Conservation (phyloP, 805 yeast genomes). For the Blastobotrys mokoenaii region DNA sequence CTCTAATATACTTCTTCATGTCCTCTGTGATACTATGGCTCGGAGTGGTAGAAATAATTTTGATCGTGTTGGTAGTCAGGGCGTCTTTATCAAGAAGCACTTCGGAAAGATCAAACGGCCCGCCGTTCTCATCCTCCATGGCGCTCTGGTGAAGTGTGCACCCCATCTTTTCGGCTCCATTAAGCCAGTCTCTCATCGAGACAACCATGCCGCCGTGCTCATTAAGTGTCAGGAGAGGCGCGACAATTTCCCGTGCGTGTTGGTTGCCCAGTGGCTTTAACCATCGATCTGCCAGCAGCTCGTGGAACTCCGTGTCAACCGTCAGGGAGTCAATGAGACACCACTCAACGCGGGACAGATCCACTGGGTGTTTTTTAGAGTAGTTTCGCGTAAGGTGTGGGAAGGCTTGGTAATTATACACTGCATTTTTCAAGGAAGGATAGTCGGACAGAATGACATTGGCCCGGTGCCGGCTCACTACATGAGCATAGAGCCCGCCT, state of each 20-base stretch:
- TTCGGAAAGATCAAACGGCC: constrained; percentile 46
- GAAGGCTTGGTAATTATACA: constrained; percentile 83
- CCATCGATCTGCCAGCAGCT: constrained; percentile 83
- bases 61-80: constrained; percentile 61
- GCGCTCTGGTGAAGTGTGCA: constrained; percentile 25
- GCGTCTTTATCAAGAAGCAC: constrained; percentile 67
- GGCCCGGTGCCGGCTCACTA: constrained; percentile 62
- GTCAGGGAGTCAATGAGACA: constrained; percentile 82
- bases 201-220: constrained; percentile 97
- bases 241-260: constrained; percentile 63
- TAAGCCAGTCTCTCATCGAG: constrained; percentile 86
- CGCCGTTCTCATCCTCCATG: constrained; percentile 33
- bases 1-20: constrained; percentile 47
- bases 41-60: constrained; percentile 53
- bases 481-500: constrained; percentile 81
- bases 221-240: constrained; percentile 80
- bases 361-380: constrained; percentile 65
- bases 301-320: constrained; percentile 88
- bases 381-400: constrained; percentile 79
- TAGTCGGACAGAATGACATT: constrained; percentile 72
- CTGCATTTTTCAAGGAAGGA: constrained; percentile 79
- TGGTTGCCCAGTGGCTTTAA: constrained; percentile 81
- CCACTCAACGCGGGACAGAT: constrained; percentile 76
- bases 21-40: constrained; percentile 30
- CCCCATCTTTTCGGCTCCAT: constrained; percentile 56